phyloP scores from a whole-genome alignment of 495 filamentous ascomycete species.

The Penicillium coprophilum region DNA sequence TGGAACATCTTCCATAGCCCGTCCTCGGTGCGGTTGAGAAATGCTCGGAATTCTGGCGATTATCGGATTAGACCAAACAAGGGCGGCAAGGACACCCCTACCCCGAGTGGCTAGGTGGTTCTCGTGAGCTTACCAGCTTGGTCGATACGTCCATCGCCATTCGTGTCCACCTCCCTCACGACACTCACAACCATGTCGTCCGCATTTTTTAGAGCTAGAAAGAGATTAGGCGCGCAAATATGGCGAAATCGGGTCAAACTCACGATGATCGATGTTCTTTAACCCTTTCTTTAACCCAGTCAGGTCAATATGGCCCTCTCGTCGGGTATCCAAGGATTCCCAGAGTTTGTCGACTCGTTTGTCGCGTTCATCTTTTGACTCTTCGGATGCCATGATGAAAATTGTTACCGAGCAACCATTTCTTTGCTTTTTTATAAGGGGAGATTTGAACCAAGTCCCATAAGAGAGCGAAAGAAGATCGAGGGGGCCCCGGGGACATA shows the following conservation, averaged over 20 bases:
- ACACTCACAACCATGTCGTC: constrained; percentile 80
- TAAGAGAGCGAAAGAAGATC: background rate
- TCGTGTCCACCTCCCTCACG: constrained; percentile 76
- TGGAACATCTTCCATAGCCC: constrained; percentile 80
- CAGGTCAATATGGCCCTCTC: constrained; percentile 76
- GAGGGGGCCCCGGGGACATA: constrained; percentile 13
- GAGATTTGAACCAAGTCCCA: background rate
- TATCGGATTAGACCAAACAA: constrained; percentile 23
- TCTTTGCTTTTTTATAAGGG: background rate
- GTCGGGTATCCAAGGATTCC: constrained; percentile 71
- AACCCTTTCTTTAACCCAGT: constrained; percentile 81
- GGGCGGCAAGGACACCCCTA: constrained; percentile 17
- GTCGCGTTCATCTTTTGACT: constrained; percentile 71
- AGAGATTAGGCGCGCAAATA: constrained; percentile 29
- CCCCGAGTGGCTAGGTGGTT: constrained; percentile 1
- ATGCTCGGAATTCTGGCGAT: constrained; percentile 75
- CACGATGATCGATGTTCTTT: constrained; percentile 89
- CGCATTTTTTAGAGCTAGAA: constrained; percentile 86
- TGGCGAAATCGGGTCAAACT: constrained; percentile 41
- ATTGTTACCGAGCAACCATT: constrained; percentile 44
- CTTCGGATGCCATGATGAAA: constrained; percentile 50
- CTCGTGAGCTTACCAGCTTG: constrained; percentile 67
- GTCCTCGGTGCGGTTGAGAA: constrained; percentile 82
- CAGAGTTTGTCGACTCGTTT: constrained; percentile 77
- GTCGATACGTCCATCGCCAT: constrained; percentile 84